Evolutionary conservation across 1,139 yeast species (phyloP).

Genomic region (Pichia sp.): DNA sequence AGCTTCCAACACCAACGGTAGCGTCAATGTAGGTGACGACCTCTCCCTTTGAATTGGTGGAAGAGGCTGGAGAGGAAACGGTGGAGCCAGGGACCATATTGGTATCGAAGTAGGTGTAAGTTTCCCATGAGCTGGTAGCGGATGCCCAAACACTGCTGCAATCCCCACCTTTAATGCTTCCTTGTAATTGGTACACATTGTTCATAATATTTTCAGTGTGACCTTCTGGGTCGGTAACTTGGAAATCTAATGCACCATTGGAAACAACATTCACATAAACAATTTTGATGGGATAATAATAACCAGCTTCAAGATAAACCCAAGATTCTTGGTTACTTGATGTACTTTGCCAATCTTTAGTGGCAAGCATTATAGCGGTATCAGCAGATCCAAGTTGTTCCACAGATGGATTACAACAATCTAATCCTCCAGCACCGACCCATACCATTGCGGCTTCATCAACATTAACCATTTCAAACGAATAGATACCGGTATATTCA

Average conservation of each 20-base stretch:
- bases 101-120: slow-evolving; percentile 3
- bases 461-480: slow-evolving; percentile 13
- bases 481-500: slow-evolving; percentile 20
- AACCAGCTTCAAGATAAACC: slow-evolving; percentile 16
- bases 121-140: neutral
- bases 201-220: neutral
- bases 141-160: slow-evolving; percentile 3
- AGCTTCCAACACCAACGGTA: slow-evolving; percentile 5
- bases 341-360: slow-evolving; percentile 6
- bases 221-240: slow-evolving; percentile 4
- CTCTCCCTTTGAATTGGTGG: neutral
- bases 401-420: slow-evolving; percentile 21
- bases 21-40: slow-evolving; percentile 1
- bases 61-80: slow-evolving; percentile 3
- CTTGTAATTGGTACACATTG: slow-evolving; percentile 8
- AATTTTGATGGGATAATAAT: slow-evolving; percentile 24
- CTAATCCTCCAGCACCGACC: slow-evolving; percentile 24
- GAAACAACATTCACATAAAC: slow-evolving; percentile 16
- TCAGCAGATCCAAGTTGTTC: slow-evolving; percentile 6
- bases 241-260: slow-evolving; percentile 2
- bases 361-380: slow-evolving; percentile 13
- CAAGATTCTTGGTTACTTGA: slow-evolving; percentile 4
- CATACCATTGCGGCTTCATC: slow-evolving; percentile 25
- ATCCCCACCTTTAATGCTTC: slow-evolving; percentile 1
- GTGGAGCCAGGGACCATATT: slow-evolving; percentile 6